phyloP scores from a whole-genome alignment of 495 filamentous ascomycete species.

The Daldinia bambusicola region DNA sequence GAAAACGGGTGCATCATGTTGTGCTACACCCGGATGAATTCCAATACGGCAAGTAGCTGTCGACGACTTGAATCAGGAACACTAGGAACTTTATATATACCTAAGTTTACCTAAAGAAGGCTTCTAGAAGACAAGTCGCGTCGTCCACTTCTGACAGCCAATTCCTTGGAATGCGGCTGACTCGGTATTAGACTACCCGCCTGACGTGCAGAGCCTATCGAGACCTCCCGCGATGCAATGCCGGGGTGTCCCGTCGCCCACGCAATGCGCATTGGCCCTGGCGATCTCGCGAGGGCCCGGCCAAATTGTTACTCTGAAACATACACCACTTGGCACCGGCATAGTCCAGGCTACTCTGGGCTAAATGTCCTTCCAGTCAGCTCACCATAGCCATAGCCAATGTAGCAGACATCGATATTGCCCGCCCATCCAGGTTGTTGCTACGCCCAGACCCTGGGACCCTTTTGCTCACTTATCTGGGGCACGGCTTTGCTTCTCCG shows the following conservation, averaged over 20 bases:
- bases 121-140: constrained; percentile 38
- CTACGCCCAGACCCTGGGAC: constrained; percentile 29
- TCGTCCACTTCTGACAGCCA: constrained; percentile 31
- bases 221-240: constrained; percentile 37
- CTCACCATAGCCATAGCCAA: constrained; percentile 32
- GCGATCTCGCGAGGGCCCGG: constrained; percentile 40
- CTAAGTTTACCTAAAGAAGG: constrained; percentile 19
- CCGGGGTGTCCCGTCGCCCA: constrained; percentile 29
- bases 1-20: constrained; percentile 24
- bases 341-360: constrained; percentile 28
- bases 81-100: constrained; percentile 17
- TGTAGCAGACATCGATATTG: constrained; percentile 40
- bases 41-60: constrained; percentile 13
- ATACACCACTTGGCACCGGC: constrained; percentile 43
- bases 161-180: constrained; percentile 41
- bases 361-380: constrained; percentile 15
- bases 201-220: constrained; percentile 36
- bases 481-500: constrained; percentile 44
- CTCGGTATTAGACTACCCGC: constrained; percentile 43
- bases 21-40: constrained; percentile 38
- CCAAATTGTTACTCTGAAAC: constrained; percentile 43
- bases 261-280: constrained; percentile 47
- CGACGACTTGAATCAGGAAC: constrained; percentile 13
- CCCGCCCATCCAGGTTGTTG: constrained; percentile 39
- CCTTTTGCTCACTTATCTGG: constrained; percentile 41